A percentile compares a stretch with the other conserved stretches of the same genome.
Conservation (phyloP, 1,139 yeast genomes). For the Yamadazyma oceani region DNA sequence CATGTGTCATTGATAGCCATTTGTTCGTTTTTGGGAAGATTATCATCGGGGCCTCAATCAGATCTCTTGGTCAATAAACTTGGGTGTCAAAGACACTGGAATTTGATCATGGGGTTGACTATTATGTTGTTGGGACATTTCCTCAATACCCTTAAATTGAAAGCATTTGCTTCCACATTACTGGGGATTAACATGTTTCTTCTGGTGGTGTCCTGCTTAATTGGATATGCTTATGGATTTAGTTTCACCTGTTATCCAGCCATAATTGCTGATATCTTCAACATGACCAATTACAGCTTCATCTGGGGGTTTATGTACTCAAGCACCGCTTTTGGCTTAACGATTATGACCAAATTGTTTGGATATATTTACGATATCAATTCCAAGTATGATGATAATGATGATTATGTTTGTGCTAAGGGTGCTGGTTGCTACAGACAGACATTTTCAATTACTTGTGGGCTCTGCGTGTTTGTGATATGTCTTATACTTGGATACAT, state of each 20-base stretch:
- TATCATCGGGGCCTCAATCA: constrained; percentile 67
- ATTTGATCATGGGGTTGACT: constrained; percentile 51
- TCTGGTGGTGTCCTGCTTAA: constrained; percentile 52
- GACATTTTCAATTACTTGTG: constrained; percentile 37
- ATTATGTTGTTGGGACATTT: constrained; percentile 43
- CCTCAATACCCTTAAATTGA: constrained; percentile 33
- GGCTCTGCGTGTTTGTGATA: constrained; percentile 26
- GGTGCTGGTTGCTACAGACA: constrained; percentile 41
- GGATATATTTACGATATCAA: constrained; percentile 38
- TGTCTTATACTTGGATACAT: constrained; percentile 26
- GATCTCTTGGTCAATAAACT: constrained; percentile 55
- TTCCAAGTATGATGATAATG: constrained; percentile 31
- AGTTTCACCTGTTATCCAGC: constrained; percentile 82
- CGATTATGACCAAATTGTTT: constrained; percentile 41
- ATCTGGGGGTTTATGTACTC: constrained; percentile 78
- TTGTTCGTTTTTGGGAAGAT: constrained; percentile 65
- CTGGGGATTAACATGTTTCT: constrained; percentile 35
- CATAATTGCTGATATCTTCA: constrained; percentile 73
- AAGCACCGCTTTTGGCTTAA: constrained; percentile 44
- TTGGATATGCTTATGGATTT: constrained; percentile 80
- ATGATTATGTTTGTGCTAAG: constrained; percentile 33
- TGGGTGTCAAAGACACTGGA: constrained; percentile 67
- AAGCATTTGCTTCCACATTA: constrained; percentile 24
- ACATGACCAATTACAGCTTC: constrained; percentile 69
- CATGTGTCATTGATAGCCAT: constrained; percentile 75